These are phyloP conservation scores for Emmonsiellopsis sp. DNA, from an alignment of 2,329 filamentous ascomycete species.

Conservation along the genomic window DNA sequence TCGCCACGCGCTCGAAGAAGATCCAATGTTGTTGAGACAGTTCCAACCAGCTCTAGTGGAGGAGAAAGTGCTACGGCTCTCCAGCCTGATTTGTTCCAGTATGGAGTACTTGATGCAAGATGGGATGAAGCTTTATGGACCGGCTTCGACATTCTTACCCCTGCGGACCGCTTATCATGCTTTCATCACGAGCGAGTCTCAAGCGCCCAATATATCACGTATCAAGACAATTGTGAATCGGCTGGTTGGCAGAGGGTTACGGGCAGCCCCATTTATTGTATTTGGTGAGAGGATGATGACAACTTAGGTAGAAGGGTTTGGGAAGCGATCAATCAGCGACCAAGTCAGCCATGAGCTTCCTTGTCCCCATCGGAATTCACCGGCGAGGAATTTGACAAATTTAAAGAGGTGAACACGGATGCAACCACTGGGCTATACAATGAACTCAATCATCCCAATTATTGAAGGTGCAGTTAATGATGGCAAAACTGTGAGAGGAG, in stretches of 20 bases:
- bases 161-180: constrained; percentile 13
- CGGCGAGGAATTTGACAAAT: no score
- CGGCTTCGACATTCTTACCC: constrained; percentile 27
- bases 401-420: no score
- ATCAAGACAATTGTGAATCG: constrained; percentile 7
- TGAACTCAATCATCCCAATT: no score
- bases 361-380: no score
- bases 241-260: constrained; percentile 12
- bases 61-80: constrained; percentile 9
- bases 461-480: no score
- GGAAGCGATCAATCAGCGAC: no score
- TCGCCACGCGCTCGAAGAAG: not conserved
- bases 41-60: not conserved
- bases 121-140: constrained; percentile 33
- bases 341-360: no score
- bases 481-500: no score
- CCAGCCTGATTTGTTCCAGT: constrained; percentile 24
- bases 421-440: no score
- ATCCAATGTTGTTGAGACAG: not conserved
- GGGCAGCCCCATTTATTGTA: constrained; percentile 9
- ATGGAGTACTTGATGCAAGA: constrained; percentile 31
- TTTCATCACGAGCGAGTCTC: not conserved
- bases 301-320: no score
- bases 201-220: not conserved
- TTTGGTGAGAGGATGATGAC: not conserved